Percentiles rank a stretch among this genome's conserved stretches.
Conservation (phyloP, 2,329 filamentous ascomycete genomes). For the Akanthomyces dipterigenus region DNA sequence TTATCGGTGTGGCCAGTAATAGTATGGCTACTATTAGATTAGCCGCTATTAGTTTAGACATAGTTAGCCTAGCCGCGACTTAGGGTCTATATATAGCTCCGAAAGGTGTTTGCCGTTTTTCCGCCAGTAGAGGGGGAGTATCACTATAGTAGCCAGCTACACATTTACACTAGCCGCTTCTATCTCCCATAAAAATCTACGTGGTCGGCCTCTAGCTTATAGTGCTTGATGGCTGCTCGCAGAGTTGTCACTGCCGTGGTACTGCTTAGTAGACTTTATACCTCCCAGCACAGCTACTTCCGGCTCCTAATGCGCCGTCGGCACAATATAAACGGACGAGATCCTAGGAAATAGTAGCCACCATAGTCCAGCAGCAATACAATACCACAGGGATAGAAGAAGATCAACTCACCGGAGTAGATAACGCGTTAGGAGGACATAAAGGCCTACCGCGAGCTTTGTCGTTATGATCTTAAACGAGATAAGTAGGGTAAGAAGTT, state of each 20-base stretch:
- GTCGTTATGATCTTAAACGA: background rate
- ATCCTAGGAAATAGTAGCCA: background rate
- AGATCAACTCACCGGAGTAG: background rate
- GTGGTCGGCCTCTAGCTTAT: background rate
- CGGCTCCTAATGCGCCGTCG: background rate
- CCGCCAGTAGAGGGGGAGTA: background rate
- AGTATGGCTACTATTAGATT: too few relatives aligned
- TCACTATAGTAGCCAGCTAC: background rate
- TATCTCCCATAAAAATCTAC: background rate
- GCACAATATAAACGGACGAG: background rate
- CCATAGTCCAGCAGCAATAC: background rate
- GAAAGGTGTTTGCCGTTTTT: background rate
- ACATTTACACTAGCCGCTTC: background rate
- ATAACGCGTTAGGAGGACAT: background rate
- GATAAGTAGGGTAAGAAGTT: background rate
- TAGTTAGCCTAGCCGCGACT: too few relatives aligned
- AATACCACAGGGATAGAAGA: background rate
- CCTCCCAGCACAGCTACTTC: background rate
- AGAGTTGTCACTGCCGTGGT: background rate
- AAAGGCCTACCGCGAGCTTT: background rate
- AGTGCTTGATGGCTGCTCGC: background rate
- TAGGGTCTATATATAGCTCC: too few relatives aligned
- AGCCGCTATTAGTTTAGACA: too few relatives aligned
- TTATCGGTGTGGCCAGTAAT: too few relatives aligned
- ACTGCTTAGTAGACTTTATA: background rate